Evolutionary conservation across 352 stramenopile genomes (phyloP).

Genomic region (Pythium periplocum): DNA sequence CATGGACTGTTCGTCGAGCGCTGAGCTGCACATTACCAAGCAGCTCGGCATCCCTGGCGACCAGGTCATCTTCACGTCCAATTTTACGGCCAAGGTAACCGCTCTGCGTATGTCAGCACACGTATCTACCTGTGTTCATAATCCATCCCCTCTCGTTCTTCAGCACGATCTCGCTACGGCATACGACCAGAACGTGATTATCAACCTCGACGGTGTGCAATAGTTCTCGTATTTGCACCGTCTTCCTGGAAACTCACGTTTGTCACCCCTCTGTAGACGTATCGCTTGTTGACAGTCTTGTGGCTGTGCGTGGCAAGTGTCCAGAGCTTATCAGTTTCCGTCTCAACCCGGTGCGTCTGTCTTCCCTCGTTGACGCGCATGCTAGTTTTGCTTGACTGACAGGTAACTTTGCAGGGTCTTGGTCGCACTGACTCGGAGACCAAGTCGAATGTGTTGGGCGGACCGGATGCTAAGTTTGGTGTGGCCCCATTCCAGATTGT

Average conservation of each 20-base stretch:
- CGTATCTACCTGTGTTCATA: background rate
- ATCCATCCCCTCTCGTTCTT: background rate
- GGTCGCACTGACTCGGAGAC: conserved; percentile 87
- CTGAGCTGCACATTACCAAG: conserved; percentile 76
- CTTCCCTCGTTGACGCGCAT: background rate
- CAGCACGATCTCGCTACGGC: conserved; percentile 60
- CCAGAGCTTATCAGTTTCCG: conserved; percentile 86
- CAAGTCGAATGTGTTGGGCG: conserved; percentile 85
- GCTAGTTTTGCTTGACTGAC: background rate
- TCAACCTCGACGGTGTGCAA: conserved; percentile 76
- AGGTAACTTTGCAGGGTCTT: conserved; percentile 28
- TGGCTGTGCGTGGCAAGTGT: conserved; percentile 58
- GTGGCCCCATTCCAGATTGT: conserved; percentile 86
- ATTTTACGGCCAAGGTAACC: conserved; percentile 73
- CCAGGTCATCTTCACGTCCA: conserved; percentile 87
- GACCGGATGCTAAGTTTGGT: conserved; percentile 87
- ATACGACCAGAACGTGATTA: conserved; percentile 78
- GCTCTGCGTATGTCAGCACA: background rate
- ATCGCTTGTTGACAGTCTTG: conserved; percentile 75
- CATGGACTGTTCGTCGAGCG: conserved; percentile 86
- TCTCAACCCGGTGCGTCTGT: conserved; percentile 54
- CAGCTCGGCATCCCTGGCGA: conserved; percentile 70
- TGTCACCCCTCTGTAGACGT: conserved; percentile 28
- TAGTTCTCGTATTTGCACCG: background rate
- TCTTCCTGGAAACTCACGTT: background rate